Evolutionary conservation across 345 rosid genomes (phyloP).

Genomic region (Populus euphratica): DNA sequence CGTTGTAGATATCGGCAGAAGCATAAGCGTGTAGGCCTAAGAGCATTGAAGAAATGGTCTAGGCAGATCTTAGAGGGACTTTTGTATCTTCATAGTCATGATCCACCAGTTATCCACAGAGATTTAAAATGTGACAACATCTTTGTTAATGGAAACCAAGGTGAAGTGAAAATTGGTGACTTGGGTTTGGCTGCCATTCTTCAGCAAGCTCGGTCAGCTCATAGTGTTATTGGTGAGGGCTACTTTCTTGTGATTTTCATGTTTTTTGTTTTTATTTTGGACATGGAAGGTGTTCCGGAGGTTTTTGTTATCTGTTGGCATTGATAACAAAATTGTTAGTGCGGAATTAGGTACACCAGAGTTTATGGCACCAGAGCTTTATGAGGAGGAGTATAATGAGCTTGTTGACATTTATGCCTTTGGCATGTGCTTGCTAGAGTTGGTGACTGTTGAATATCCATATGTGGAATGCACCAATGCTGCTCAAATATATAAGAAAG

Average conservation of each 20-base stretch:
- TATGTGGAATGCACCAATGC: conserved; percentile 32
- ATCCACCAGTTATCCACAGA: conserved; percentile 35
- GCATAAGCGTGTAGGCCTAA: conserved; percentile 33
- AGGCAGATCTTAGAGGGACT: conserved; percentile 36
- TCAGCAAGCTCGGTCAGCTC: conserved; percentile 36
- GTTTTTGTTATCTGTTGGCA: neutral
- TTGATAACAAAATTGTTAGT: neutral
- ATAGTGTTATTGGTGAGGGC: conserved; percentile 35
- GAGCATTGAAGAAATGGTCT: conserved; percentile 39
- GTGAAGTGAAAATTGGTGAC: conserved; percentile 38
- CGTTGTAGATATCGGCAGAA: conserved; percentile 28
- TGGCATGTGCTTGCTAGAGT: conserved; percentile 39
- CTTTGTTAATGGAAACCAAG: conserved; percentile 38
- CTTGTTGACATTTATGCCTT: conserved; percentile 38
- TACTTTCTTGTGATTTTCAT: neutral
- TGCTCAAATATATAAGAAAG: conserved; percentile 39
- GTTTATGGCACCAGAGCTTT: conserved; percentile 40
- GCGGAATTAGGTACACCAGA: conserved; percentile 29
- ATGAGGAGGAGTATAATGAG: conserved; percentile 38
- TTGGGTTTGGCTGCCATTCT: conserved; percentile 36
- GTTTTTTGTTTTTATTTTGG: neutral
- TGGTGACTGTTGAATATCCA: conserved; percentile 35
- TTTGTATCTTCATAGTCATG: conserved; percentile 36
- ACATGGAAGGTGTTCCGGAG: neutral
- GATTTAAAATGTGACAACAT: conserved; percentile 38